Conservation (phyloP, 2,329 filamentous ascomycete genomes). For the Aspergillus uvarum region DNA sequence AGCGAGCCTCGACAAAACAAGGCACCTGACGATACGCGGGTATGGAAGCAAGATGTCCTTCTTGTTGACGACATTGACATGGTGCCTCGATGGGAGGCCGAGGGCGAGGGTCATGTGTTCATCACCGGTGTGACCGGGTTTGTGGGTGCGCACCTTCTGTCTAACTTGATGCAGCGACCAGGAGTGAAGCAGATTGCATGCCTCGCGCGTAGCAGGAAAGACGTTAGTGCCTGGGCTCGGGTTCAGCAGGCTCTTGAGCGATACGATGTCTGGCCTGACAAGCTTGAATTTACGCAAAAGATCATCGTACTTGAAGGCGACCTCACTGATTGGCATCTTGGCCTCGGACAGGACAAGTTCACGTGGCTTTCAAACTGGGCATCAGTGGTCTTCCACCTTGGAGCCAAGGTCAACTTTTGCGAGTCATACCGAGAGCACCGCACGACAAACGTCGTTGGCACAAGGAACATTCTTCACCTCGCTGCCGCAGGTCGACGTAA, state of each 20-base stretch:
- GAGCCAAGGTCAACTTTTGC: constrained; percentile 13
- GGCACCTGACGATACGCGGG: neutral
- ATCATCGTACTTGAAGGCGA: neutral
- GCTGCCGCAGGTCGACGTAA: constrained; percentile 7
- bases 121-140: constrained; percentile 13
- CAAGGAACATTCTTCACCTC: constrained; percentile 1
- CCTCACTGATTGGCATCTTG: constrained; percentile 2
- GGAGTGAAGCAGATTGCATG: constrained; percentile 10
- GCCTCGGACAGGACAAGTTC: constrained; percentile 3
- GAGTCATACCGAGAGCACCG: constrained; percentile 11
- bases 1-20: neutral
- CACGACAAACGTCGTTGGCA: constrained; percentile 8
- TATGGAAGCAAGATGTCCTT: constrained; percentile 5
- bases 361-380: constrained; percentile 10
- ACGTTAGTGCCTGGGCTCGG: neutral
- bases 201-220: neutral
- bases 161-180: neutral
- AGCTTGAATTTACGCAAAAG: neutral
- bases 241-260: constrained; percentile 3
- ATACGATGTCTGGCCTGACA: constrained; percentile 6
- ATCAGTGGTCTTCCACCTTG: constrained; percentile 10
- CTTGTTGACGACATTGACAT: constrained; percentile 2
- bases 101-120: constrained; percentile 11
- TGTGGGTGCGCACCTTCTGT: constrained; percentile 8
- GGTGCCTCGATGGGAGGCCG: constrained; percentile 6